A percentile compares a stretch with the other conserved stretches of the same genome.
These are phyloP conservation scores for Exophiala dermatitidis DNA, from an alignment of 2,329 filamentous ascomycete genomes.

Conservation along the genomic window DNA sequence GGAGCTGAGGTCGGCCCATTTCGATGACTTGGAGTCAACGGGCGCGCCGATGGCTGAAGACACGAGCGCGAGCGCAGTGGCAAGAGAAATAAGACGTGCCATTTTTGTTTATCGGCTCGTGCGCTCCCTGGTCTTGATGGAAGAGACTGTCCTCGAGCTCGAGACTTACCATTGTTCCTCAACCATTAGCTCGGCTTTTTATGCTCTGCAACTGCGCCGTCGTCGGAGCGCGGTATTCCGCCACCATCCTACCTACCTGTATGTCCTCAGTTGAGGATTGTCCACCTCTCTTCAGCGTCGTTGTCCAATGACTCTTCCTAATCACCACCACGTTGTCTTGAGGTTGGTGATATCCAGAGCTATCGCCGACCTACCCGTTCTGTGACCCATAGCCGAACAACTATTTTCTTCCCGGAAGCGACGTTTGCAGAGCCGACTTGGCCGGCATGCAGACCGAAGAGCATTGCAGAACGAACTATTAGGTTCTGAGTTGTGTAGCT, in stretches of 20 bases:
- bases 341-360: not conserved
- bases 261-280: not conserved
- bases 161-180: not conserved
- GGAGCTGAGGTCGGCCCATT: conserved; percentile 12
- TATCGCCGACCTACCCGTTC: not conserved
- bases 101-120: not conserved
- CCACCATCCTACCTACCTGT: not conserved
- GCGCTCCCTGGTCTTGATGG: not conserved
- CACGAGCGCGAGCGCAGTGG: conserved; percentile 10
- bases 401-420: not conserved
- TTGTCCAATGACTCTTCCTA: not conserved
- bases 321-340: not conserved
- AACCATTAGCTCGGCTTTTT: not conserved
- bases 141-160: not conserved
- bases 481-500: not conserved
- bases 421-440: not conserved
- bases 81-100: conserved; percentile 3
- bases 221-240: not conserved
- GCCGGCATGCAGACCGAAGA: not conserved
- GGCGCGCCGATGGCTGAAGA: conserved; percentile 10
- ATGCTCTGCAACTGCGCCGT: not conserved
- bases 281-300: too few relatives aligned
- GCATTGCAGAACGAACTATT: not conserved
- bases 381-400: not conserved
- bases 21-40: conserved; percentile 2